These are phyloP conservation scores for Backusella parvicylindrica DNA, from an alignment of 192 early-diverging fungal species.

Conservation along the genomic window DNA sequence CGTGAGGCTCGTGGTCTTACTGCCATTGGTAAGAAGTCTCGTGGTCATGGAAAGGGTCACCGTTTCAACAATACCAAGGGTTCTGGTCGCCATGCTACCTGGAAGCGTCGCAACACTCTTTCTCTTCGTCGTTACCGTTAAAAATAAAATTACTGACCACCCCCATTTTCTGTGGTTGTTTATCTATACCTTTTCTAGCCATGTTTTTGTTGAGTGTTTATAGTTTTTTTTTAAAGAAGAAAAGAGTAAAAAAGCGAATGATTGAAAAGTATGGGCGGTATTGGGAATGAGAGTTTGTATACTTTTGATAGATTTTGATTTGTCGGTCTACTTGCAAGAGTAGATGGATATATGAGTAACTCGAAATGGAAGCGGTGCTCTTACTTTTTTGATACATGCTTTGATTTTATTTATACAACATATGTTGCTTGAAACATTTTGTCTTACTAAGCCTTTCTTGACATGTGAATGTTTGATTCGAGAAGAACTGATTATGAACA, in stretches of 20 bases:
- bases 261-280: no score
- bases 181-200: not conserved
- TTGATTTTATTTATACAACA: no score
- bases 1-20: no score
- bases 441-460: not conserved
- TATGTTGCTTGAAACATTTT: not conserved
- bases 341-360: no score
- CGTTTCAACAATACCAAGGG: conserved; percentile 96
- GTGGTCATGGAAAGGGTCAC: no score
- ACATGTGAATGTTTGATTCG: not conserved
- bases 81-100: conserved; percentile 90
- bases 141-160: conserved; percentile 20
- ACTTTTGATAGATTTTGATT: no score
- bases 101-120: conserved; percentile 94
- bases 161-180: not conserved
- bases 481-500: no score
- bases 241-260: not conserved
- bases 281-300: no score
- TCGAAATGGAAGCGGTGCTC: not conserved
- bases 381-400: not conserved
- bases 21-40: no score
- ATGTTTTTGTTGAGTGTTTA: not conserved
- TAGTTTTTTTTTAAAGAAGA: no score
- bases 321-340: no score
- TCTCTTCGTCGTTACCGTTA: conserved; percentile 93